Conservation (phyloP, 2,329 filamentous ascomycete genomes). For the Beauveria bassiana region DNA sequence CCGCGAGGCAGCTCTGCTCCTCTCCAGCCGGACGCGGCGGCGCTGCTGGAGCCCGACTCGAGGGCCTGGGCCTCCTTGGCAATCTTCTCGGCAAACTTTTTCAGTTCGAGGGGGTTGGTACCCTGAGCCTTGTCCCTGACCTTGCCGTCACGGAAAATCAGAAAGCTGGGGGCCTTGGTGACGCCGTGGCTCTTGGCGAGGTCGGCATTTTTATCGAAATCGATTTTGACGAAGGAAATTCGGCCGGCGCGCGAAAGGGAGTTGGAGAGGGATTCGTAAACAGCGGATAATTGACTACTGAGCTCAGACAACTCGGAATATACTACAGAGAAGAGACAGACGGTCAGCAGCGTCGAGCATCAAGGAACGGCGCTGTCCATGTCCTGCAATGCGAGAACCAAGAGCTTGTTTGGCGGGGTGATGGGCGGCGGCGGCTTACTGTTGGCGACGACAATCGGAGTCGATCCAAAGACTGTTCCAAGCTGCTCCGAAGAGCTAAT, state of each 20-base stretch:
- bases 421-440: slow-evolving; percentile 52
- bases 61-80: slow-evolving; percentile 57
- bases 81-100: slow-evolving; percentile 63
- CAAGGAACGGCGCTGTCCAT: not conserved
- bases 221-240: slow-evolving; percentile 81
- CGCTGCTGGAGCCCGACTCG: slow-evolving; percentile 31
- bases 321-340: slow-evolving; percentile 43
- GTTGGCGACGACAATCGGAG: slow-evolving; percentile 76
- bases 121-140: slow-evolving; percentile 64
- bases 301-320: slow-evolving; percentile 81
- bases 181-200: slow-evolving; percentile 68
- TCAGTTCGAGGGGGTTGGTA: slow-evolving; percentile 64
- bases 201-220: slow-evolving; percentile 69
- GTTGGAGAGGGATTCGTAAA: slow-evolving; percentile 69
- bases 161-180: slow-evolving; percentile 79
- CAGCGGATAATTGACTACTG: slow-evolving; percentile 74
- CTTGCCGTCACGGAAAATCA: slow-evolving; percentile 71
- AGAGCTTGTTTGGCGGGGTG: slow-evolving; percentile 8
- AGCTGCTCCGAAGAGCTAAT: slow-evolving; percentile 54
- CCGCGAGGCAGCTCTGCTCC: slow-evolving; percentile 69
- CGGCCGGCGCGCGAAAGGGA: slow-evolving; percentile 62
- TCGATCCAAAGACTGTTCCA: slow-evolving; percentile 57
- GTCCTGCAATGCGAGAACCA: slow-evolving; percentile 11
- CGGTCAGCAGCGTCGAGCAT: not conserved
- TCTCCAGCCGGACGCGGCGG: slow-evolving; percentile 48